These are phyloP conservation scores for Pseudovirgaria hyperparasitica DNA, from an alignment of 2,329 filamentous ascomycete genomes.

Conservation along the genomic window DNA sequence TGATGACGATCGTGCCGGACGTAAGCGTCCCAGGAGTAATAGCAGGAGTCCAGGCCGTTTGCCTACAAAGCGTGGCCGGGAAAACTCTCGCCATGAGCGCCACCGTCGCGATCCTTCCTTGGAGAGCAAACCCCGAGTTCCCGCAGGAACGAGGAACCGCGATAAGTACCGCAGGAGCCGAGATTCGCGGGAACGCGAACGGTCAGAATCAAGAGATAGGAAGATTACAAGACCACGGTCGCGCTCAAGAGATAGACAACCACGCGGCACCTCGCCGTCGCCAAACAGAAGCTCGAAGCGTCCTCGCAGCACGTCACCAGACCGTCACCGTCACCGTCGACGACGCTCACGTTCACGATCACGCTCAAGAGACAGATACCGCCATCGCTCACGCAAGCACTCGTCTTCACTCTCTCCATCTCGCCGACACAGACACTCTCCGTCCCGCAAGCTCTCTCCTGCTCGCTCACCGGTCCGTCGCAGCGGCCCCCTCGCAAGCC, in stretches of 20 bases:
- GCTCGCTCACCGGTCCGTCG: slow-evolving; percentile 30
- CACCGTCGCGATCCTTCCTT: too few species aligned
- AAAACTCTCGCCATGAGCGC: too few species aligned
- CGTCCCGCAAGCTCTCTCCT: slow-evolving; percentile 20
- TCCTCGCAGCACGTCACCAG: slow-evolving; percentile 1
- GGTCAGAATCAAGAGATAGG: slow-evolving; percentile 1
- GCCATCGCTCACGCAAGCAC: slow-evolving; percentile 13
- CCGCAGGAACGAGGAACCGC: too few species aligned
- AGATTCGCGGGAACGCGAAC: too few species aligned
- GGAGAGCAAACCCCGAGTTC: too few species aligned
- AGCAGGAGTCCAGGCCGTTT: too few species aligned
- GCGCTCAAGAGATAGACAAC: neutral
- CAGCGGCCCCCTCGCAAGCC: slow-evolving; percentile 31
- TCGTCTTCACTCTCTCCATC: slow-evolving; percentile 11
- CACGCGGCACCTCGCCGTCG: slow-evolving; percentile 10
- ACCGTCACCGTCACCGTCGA: neutral
- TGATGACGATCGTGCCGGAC: too few species aligned
- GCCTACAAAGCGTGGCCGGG: too few species aligned
- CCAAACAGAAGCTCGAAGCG: slow-evolving; percentile 12
- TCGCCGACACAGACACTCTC: slow-evolving; percentile 17
- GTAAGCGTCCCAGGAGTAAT: too few species aligned
- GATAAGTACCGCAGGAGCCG: too few species aligned
- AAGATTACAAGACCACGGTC: neutral
- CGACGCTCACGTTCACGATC: slow-evolving; percentile 1
- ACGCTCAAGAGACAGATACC: slow-evolving; percentile 9